Evolutionary conservation across 2,329 filamentous ascomycete species (phyloP).

Genomic region (Penicillium sp.): DNA sequence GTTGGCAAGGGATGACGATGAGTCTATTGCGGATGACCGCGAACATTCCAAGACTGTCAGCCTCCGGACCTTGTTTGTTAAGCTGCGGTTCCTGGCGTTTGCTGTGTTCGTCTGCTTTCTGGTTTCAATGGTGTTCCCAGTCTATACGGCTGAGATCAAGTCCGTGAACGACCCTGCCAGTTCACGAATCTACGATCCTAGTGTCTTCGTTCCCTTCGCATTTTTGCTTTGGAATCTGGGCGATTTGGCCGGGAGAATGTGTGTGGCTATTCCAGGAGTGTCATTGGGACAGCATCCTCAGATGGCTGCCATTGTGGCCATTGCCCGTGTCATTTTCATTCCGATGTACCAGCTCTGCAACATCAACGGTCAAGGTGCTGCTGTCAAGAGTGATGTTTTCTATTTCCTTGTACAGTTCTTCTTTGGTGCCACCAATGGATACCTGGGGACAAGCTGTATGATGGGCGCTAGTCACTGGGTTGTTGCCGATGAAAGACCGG

Average conservation of each 20-base stretch:
- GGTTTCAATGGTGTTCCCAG: slow-evolving; percentile 90
- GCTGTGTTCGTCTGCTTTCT: slow-evolving; percentile 77
- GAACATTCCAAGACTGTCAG: slow-evolving; percentile 49
- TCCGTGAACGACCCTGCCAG: slow-evolving; percentile 45
- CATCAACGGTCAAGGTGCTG: slow-evolving; percentile 69
- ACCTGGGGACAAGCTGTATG: slow-evolving; percentile 83
- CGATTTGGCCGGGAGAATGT: slow-evolving; percentile 73
- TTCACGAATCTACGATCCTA: slow-evolving; percentile 61
- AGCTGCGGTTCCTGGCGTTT: slow-evolving; percentile 74
- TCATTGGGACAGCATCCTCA: slow-evolving; percentile 61
- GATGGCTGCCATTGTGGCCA: slow-evolving; percentile 64
- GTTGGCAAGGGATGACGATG: slow-evolving; percentile 11
- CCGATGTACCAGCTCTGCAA: slow-evolving; percentile 92
- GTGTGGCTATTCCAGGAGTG: slow-evolving; percentile 58
- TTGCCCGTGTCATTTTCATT: slow-evolving; percentile 67
- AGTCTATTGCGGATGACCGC: slow-evolving; percentile 8
- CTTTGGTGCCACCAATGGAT: slow-evolving; percentile 85
- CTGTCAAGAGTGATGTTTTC: slow-evolving; percentile 76
- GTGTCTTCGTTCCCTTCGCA: slow-evolving; percentile 81
- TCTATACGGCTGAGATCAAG: slow-evolving; percentile 73
- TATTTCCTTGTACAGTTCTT: slow-evolving; percentile 82
- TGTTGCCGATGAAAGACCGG: slow-evolving; percentile 76
- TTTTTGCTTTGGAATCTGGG: slow-evolving; percentile 94
- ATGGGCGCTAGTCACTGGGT: slow-evolving; percentile 84
- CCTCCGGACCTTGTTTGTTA: slow-evolving; percentile 66